Percentiles rank a stretch among this genome's conserved stretches.
Evolutionary conservation across 768 basidiomycete genomes (phyloP).

Genomic region (Jaapia argillacea): DNA sequence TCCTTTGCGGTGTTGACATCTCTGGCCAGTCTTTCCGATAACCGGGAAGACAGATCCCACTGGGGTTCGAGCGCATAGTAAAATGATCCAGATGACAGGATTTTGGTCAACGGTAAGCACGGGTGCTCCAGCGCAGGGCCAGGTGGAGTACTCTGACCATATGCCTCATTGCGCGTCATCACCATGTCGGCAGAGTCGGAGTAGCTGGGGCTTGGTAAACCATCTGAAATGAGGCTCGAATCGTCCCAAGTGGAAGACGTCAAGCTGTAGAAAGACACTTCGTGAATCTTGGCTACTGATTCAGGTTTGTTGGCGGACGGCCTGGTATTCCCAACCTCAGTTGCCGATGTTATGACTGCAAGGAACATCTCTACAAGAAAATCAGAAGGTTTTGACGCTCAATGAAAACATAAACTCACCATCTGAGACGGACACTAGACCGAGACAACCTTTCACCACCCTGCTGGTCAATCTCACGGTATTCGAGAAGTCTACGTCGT

Average conservation of each 20-base stretch:
- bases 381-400: not conserved
- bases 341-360: constrained; percentile 67
- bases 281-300: constrained; percentile 74
- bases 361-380: constrained; percentile 67
- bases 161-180: constrained; percentile 34
- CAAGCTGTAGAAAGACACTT: constrained; percentile 84
- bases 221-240: constrained; percentile 39
- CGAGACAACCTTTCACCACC: constrained; percentile 75
- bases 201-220: constrained; percentile 42
- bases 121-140: constrained; percentile 78
- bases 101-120: constrained; percentile 81
- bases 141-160: constrained; percentile 29
- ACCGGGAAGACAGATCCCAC: constrained; percentile 86
- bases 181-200: constrained; percentile 39
- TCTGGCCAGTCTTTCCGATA: constrained; percentile 58
- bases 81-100: constrained; percentile 85
- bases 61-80: constrained; percentile 78
- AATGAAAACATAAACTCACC: constrained; percentile 28
- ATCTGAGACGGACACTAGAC: constrained; percentile 64
- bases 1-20: constrained; percentile 35
- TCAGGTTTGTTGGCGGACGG: constrained; percentile 48
- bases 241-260: constrained; percentile 83
- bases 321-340: constrained; percentile 63
- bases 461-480: constrained; percentile 62
- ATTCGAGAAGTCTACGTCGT: constrained; percentile 57